These are phyloP conservation scores for Westerdykella aurantiaca DNA, from an alignment of 2,329 filamentous ascomycete genomes.

Conservation along the genomic window DNA sequence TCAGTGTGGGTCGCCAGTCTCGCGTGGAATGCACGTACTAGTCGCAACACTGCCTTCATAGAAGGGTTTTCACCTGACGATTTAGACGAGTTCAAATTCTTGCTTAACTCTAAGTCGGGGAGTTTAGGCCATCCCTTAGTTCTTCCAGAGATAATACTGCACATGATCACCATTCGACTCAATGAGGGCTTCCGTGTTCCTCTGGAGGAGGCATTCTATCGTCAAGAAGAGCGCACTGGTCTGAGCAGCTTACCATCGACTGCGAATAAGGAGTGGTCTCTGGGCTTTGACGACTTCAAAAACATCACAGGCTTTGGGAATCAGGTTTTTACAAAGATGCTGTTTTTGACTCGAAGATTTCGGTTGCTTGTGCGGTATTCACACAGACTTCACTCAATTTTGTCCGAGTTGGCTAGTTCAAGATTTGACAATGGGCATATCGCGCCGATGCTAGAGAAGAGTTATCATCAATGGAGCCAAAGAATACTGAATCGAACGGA, in stretches of 20 bases:
- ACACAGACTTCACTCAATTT: background rate
- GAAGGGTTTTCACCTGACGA: background rate
- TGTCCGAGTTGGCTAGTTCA: background rate
- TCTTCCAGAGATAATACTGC: conserved; percentile 5
- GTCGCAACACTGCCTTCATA: conserved; percentile 1
- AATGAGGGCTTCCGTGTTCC: conserved; percentile 4
- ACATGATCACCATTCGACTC: conserved; percentile 2
- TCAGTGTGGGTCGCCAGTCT: background rate
- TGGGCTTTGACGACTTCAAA: conserved; percentile 1
- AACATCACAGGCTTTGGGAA: background rate
- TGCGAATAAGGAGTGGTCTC: conserved; percentile 1
- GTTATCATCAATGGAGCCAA: background rate
- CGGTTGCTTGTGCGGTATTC: background rate
- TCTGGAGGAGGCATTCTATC: conserved; percentile 2
- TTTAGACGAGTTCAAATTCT: background rate
- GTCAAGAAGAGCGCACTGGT: conserved; percentile 1
- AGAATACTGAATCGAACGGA: conserved; percentile 1
- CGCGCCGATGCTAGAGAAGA: background rate
- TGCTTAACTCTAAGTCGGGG: background rate
- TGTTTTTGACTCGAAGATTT: conserved; percentile 2
- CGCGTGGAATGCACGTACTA: conserved; percentile 1
- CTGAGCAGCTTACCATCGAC: background rate
- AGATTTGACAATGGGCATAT: background rate
- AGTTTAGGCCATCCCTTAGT: conserved; percentile 1
- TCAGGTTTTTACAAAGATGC: conserved; percentile 1